These are phyloP conservation scores for Rhytidiadelphus loreus DNA, from an alignment of 225 moss, liverwort and hornwort species.

Conservation along the genomic window DNA sequence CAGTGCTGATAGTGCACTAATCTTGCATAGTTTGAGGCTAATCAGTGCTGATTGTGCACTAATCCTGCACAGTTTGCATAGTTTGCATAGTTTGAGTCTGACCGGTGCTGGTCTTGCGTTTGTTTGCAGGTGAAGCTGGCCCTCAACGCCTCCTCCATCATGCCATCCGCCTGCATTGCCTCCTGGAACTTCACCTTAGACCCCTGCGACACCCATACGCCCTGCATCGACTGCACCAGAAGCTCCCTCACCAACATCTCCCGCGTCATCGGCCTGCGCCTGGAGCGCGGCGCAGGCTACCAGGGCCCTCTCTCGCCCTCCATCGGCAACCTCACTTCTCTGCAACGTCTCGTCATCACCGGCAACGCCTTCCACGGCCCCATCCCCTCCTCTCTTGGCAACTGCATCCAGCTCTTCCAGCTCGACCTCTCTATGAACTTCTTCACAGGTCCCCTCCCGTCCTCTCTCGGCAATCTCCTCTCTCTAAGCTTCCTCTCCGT, in stretches of 20 bases:
- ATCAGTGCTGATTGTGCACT: neutral
- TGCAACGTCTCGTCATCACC: constrained; percentile 22
- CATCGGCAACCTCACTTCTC: constrained; percentile 25
- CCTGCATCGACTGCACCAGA: constrained; percentile 36
- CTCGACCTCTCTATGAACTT: constrained; percentile 33
- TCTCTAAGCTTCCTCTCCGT: constrained; percentile 21
- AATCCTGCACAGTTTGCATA: neutral
- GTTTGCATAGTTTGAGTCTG: neutral
- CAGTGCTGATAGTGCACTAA: neutral
- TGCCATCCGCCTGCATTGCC: constrained; percentile 24
- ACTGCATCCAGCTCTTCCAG: constrained; percentile 8
- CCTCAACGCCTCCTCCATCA: constrained; percentile 36
- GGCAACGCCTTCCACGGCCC: constrained; percentile 25
- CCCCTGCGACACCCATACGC: constrained; percentile 23
- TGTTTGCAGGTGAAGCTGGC: constrained; percentile 29
- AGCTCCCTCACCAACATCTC: neutral
- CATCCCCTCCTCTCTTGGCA: constrained; percentile 18
- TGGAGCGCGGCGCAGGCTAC: constrained; percentile 36
- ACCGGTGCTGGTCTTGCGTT: neutral
- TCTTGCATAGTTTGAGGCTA: neutral
- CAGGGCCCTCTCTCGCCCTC: constrained; percentile 25
- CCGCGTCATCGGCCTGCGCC: constrained; percentile 23
- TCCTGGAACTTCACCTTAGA: constrained; percentile 37
- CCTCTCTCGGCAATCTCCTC: constrained; percentile 14
- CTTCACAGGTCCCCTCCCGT: constrained; percentile 25